Evolutionary conservation across 192 early-diverging fungal species (phyloP).

Genomic region (Geranomyces michiganensis): DNA sequence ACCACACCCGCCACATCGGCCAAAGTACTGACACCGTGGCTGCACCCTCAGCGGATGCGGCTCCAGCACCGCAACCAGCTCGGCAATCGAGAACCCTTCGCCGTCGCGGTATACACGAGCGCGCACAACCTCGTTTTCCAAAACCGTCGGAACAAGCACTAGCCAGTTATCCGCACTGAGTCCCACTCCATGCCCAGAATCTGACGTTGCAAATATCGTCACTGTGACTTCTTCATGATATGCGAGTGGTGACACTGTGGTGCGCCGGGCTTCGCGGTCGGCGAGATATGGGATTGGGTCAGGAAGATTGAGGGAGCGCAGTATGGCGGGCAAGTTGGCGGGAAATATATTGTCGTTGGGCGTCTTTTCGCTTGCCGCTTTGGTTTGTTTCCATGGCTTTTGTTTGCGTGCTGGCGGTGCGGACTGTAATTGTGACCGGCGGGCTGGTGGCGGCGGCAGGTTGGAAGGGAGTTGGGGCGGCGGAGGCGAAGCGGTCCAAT

Average conservation of each 20-base stretch:
- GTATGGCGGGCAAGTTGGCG: not conserved
- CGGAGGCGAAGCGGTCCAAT: no score
- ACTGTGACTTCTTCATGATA: conserved; percentile 18
- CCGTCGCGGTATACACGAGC: conserved; percentile 17
- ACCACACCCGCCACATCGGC: conserved; percentile 63
- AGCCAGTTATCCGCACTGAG: conserved; percentile 30
- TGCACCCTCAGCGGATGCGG: conserved; percentile 30
- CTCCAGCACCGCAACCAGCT: conserved; percentile 30
- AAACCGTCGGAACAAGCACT: conserved; percentile 30
- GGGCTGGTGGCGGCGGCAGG: no score
- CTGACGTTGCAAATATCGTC: conserved; percentile 16
- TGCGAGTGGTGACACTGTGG: not conserved
- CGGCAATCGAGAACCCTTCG: conserved; percentile 30
- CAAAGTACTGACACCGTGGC: conserved; percentile 64
- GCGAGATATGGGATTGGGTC: conserved; percentile 11
- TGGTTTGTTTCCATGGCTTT: not conserved
- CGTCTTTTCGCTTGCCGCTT: not conserved
- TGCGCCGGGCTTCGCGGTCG: not conserved
- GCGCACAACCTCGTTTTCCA: conserved; percentile 24
- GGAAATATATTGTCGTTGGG: conserved; percentile 14
- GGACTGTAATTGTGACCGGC: no score
- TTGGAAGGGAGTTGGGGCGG: no score
- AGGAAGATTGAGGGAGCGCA: conserved; percentile 9
- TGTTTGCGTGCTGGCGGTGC: not conserved
- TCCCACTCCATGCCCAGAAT: conserved; percentile 26